Percentiles rank a stretch among this genome's conserved stretches.
Conservation (phyloP, 2,329 filamentous ascomycete genomes). For the Epichloe coenophiala region DNA sequence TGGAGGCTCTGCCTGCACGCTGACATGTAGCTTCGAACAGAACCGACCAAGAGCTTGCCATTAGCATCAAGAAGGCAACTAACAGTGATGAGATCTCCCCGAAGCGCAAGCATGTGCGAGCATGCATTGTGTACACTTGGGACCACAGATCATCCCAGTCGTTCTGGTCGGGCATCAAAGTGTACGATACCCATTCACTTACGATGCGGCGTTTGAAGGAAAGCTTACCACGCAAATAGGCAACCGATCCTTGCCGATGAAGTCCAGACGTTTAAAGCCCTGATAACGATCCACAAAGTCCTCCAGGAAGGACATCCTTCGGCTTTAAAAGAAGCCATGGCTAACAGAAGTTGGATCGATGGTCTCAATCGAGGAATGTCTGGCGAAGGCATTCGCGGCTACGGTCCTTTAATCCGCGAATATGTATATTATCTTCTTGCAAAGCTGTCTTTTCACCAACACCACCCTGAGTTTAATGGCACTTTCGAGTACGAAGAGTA, state of each 20-base stretch:
- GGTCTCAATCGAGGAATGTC: conserved; percentile 72
- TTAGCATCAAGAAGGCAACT: conserved; percentile 59
- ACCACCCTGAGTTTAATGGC: conserved; percentile 96
- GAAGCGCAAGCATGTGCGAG: conserved; percentile 87
- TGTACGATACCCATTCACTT: conserved; percentile 44
- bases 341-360: conserved; percentile 82
- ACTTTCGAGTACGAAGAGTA: conserved; percentile 99
- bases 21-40: conserved; percentile 21
- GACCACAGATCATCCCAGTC: conserved; percentile 91
- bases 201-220: neutral
- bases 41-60: conserved; percentile 54
- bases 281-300: conserved; percentile 96
- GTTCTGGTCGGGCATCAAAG: conserved; percentile 98
- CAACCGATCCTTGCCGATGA: conserved; percentile 98
- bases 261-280: conserved; percentile 95
- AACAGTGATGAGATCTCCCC: conserved; percentile 54
- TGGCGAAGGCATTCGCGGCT: conserved; percentile 78
- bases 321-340: conserved; percentile 76
- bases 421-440: conserved; percentile 92
- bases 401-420: conserved; percentile 85
- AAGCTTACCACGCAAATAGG: conserved; percentile 27
- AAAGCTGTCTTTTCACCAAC: conserved; percentile 91
- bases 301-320: conserved; percentile 90
- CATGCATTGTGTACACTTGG: conserved; percentile 98
- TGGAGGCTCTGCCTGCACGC: neutral